Conservation (phyloP, 2,329 filamentous ascomycete species). For the Remersonia thermophila region DNA sequence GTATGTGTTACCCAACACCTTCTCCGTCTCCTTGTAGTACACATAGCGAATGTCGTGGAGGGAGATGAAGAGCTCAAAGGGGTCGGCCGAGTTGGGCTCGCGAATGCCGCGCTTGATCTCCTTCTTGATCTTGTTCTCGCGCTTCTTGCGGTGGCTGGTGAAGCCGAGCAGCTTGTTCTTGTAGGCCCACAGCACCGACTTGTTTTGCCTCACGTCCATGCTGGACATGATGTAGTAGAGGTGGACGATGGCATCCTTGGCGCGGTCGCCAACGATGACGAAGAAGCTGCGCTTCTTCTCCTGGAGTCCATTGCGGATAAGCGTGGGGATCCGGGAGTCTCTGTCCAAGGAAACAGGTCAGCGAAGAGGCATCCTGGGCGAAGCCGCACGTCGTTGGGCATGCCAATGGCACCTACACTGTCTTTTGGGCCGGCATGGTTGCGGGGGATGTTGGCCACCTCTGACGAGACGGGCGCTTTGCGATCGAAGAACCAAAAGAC, state of each 20-base stretch:
- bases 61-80: constrained; percentile 94
- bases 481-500: constrained; percentile 14
- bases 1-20: constrained; percentile 95
- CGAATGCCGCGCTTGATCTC: constrained; percentile 91
- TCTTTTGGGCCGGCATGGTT: constrained; percentile 50
- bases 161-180: constrained; percentile 95
- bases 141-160: constrained; percentile 86
- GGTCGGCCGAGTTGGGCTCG: constrained; percentile 84
- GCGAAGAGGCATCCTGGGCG: no score
- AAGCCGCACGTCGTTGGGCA: no score
- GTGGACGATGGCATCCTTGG: constrained; percentile 95
- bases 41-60: constrained; percentile 96
- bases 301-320: constrained; percentile 82
- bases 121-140: constrained; percentile 95
- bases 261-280: constrained; percentile 83
- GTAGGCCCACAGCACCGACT: constrained; percentile 95
- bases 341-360: constrained; percentile 37
- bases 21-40: constrained; percentile 99
- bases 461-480: constrained; percentile 1
- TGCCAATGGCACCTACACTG: constrained; percentile 35
- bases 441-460: constrained; percentile 7
- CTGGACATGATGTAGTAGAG: constrained; percentile 84
- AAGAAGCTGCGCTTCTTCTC: constrained; percentile 99
- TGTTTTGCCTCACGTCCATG: constrained; percentile 85
- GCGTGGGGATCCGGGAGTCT: constrained; percentile 79